Evolutionary conservation across 2,329 filamentous ascomycete species (phyloP).

Genomic region (Fusarium concolor): DNA sequence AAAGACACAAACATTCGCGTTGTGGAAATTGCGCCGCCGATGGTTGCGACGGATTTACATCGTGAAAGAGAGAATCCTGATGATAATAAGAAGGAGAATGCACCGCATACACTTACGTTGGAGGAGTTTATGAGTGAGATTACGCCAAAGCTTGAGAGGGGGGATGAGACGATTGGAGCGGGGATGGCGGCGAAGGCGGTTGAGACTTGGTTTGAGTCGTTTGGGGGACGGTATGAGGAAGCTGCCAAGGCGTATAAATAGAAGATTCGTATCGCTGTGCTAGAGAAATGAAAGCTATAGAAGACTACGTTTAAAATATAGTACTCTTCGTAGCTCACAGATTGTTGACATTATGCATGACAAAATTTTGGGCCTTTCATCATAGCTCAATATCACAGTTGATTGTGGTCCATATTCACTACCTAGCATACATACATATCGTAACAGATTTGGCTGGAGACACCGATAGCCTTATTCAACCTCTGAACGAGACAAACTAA

Average conservation of each 20-base stretch:
- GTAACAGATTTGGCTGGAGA: too few species aligned
- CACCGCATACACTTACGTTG: slow-evolving; percentile 54
- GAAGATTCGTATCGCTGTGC: too few species aligned
- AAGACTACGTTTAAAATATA: too few species aligned
- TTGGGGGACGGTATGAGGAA: slow-evolving; percentile 48
- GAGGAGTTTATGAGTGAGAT: slow-evolving; percentile 67
- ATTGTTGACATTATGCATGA: too few species aligned
- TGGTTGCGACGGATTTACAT: slow-evolving; percentile 66
- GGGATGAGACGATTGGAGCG: slow-evolving; percentile 61
- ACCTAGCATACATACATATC: too few species aligned
- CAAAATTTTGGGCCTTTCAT: too few species aligned
- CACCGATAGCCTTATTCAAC: too few species aligned
- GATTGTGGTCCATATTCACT: too few species aligned
- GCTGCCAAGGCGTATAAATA: slow-evolving; percentile 10
- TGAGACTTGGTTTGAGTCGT: slow-evolving; percentile 57
- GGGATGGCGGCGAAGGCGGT: slow-evolving; percentile 56
- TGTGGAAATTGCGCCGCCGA: slow-evolving; percentile 67
- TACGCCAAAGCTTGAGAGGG: slow-evolving; percentile 56
- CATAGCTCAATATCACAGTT: too few species aligned
- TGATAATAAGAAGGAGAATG: slow-evolving; percentile 70
- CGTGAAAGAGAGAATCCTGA: slow-evolving; percentile 66
- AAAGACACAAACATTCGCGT: slow-evolving; percentile 57
- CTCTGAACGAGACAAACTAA: too few species aligned
- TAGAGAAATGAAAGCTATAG: too few species aligned
- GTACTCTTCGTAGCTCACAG: too few species aligned